These are phyloP conservation scores for Xylaria sp. DNA, from an alignment of 2,329 filamentous ascomycete genomes.

Conservation along the genomic window DNA sequence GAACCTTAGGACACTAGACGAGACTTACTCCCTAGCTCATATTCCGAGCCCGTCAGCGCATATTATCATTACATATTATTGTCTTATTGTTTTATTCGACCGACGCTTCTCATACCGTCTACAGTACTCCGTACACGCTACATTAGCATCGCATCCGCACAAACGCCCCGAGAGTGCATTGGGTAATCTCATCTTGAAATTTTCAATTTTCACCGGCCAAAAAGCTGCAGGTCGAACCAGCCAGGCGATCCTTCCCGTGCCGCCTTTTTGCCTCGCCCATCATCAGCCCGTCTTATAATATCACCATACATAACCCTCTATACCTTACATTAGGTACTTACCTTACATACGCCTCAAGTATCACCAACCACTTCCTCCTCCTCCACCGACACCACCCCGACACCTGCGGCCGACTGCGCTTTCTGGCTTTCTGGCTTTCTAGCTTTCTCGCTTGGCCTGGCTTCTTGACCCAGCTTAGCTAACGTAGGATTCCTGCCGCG, in stretches of 20 bases:
- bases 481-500: conserved; percentile 41
- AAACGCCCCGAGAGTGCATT: conserved; percentile 12
- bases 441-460: conserved; percentile 33
- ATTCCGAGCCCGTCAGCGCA: no score
- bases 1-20: no score
- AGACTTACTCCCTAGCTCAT: no score
- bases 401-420: conserved; percentile 23
- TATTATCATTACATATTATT: no score
- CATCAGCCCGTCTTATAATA: conserved; percentile 30
- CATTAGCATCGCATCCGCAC: neutral
- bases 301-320: neutral
- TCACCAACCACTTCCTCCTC: neutral
- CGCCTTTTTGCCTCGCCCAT: conserved; percentile 35
- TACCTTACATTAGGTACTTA: neutral
- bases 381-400: neutral
- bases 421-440: conserved; percentile 9
- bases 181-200: conserved; percentile 33
- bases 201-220: conserved; percentile 25
- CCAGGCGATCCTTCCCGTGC: conserved; percentile 36
- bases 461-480: conserved; percentile 1
- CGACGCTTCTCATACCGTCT: conserved; percentile 2
- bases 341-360: neutral
- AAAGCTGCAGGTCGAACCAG: conserved; percentile 33
- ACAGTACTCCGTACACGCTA: neutral
- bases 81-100: no score